Evolutionary conservation across 2,329 filamentous ascomycete species (phyloP), one percentile per base, ranked within the genome.

Genomic region (Didymella pomorum): DNA sequence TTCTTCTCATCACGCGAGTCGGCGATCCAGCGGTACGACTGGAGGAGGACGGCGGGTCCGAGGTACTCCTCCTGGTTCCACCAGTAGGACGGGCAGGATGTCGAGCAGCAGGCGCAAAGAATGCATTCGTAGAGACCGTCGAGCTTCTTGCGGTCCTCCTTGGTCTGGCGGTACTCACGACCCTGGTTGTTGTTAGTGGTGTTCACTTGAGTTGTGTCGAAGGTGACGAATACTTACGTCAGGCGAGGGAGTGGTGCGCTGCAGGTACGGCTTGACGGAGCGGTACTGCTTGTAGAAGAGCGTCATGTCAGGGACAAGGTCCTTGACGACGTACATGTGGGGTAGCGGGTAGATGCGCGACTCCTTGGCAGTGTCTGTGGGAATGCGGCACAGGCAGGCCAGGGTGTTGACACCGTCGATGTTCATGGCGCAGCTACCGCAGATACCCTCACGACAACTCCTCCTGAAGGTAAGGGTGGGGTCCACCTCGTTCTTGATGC

Each of bases 221-320:
- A 25, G 26, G 14, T 23, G n/a, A 18, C 9, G 10, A 31, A 48
- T 45, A 84, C 90, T 78, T 86, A 96, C 92, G 76, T 97, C 91
- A 68, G 88, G 87, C 42, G 92, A 83, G 54, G 91, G 89, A 26
- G 92, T 95, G 65, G 93, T 89, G 75, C 93, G 88, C 84, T 98
- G 95, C 52, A 99, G 88, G 79, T 97, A 99, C 42, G 95, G 95
- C 88, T 98, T 96, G 82, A 99, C 97, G 16, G 93, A 97, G 83
- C 97, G 97, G 87, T 99, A 99, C 85, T 99, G 95, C 87, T 98
- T 98, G 88, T 99, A 99, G 84, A 99, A 98, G 76, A 95, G 91
- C 63, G 95, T 99, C 83, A 99, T 84, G 78, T 99, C 95, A 59
- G 95, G 94, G 31, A 99, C 95, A 63, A 99, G 88, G 79, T 99